Base-by-base conservation (phyloP, 192 early-diverging fungal species). In the Backusella westeae region DNA sequence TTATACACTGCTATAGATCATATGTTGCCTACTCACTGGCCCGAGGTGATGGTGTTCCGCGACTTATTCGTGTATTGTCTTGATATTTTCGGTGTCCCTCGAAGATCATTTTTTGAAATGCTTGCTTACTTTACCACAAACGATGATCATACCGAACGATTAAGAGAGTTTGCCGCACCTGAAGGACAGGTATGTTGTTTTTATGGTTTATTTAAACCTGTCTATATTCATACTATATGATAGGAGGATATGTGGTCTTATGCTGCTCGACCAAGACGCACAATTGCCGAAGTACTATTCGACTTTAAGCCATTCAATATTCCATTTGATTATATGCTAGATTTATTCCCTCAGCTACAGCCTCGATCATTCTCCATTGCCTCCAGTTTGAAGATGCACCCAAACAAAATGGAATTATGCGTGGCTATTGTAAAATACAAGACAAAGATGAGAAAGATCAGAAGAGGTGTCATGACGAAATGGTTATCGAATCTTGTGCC, bases 101-200 rank as follows among this genome's bases (percentile, higher is more conserved):
- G 93, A 23, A 84, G 96, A 49, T 96, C 94, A 38, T 98, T 99
- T 86, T 98, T 99, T 73, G 91, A 96, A 74, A 88, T 96, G 46
- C 82, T 97, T 17, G 75, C 88, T 21, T 94, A 91, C 76, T 99
- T 99, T 84, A 89, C 93, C 6, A 53, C 80, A 21, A 87, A 88
- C 73, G 78, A 80, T 12, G 73, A 88, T 69, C 95, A 97, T 59
- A 87, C 85, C 9, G 94, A 95, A 56, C 93, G 93, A 78, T 86
- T 99, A 46, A 81, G 84, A 38, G 96, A 99, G 74, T 94, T 99
- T 71, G 77, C 89, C 1, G 84, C 88, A 5, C 80, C 93, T 0
- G 91, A 87, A 59, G 98, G 98, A 14, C 91, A 94, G 75, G 87
- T 89, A 77, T 29, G 72, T 59, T n/a, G 63, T 66, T 72, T 44